Evolutionary conservation across 768 basidiomycete genomes (phyloP).

Genomic region (Lactarius hatsudake): DNA sequence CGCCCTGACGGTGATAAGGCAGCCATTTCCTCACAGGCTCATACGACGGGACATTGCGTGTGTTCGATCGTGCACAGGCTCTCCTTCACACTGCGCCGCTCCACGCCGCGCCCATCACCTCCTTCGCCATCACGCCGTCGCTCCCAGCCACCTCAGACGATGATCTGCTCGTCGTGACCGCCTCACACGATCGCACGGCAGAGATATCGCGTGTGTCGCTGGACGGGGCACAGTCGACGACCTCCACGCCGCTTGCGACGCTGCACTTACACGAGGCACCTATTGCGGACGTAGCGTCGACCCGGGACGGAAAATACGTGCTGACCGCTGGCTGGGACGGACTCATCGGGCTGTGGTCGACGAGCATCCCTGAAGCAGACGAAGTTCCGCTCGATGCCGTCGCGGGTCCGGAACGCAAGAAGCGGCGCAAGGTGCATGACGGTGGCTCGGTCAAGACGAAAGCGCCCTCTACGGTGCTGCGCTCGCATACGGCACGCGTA

Average conservation of each 20-base stretch:
- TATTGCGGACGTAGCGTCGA: slow-evolving; percentile 66
- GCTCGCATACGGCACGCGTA: slow-evolving; percentile 80
- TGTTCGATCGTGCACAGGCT: slow-evolving; percentile 69
- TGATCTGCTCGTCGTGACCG: slow-evolving; percentile 53
- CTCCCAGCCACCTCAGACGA: slow-evolving; percentile 31
- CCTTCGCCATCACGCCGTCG: slow-evolving; percentile 52
- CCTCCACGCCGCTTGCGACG: slow-evolving; percentile 49
- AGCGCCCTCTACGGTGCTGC: slow-evolving; percentile 69
- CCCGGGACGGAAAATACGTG: slow-evolving; percentile 55
- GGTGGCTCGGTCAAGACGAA: slow-evolving; percentile 43
- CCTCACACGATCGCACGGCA: slow-evolving; percentile 78
- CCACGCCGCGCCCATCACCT: slow-evolving; percentile 69
- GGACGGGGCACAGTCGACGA: slow-evolving; percentile 10
- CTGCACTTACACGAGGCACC: slow-evolving; percentile 83
- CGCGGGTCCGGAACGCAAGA: slow-evolving; percentile 43
- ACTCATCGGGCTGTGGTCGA: slow-evolving; percentile 80
- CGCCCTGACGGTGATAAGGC: slow-evolving; percentile 16
- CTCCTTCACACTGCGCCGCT: slow-evolving; percentile 46
- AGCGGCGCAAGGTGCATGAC: slow-evolving; percentile 50
- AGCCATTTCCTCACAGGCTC: slow-evolving; percentile 76
- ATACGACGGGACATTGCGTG: slow-evolving; percentile 74
- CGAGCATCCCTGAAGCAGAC: slow-evolving; percentile 55
- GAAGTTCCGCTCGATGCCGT: slow-evolving; percentile 51
- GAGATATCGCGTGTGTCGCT: slow-evolving; percentile 45
- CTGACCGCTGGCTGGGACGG: slow-evolving; percentile 88